These are phyloP conservation scores for Iberis pinnata DNA, from an alignment of 345 rosid genomes.

Conservation along the genomic window DNA sequence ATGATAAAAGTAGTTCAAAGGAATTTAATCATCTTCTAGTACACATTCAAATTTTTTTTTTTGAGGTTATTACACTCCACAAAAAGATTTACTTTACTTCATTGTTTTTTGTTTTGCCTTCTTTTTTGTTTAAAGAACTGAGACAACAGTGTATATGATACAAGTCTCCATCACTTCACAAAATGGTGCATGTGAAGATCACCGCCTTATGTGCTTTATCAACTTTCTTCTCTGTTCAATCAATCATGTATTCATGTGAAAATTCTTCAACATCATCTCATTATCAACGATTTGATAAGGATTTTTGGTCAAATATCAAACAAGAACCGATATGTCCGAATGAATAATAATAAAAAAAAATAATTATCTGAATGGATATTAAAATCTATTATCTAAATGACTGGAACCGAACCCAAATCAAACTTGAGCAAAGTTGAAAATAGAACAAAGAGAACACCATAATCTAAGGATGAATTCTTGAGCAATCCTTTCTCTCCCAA, in stretches of 20 bases:
- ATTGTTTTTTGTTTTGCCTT: conserved; percentile 10
- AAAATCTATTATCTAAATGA: too few species aligned
- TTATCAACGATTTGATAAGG: neutral
- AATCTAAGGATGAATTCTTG: neutral
- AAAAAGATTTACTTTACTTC: neutral
- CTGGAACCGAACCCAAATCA: too few species aligned
- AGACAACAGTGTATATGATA: conserved; percentile 17
- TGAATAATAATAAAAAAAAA: too few species aligned
- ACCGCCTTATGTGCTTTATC: conserved; percentile 55
- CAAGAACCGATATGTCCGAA: too few species aligned
- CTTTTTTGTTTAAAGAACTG: conserved; percentile 39
- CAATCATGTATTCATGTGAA: conserved; percentile 13
- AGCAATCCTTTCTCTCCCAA: conserved; percentile 55
- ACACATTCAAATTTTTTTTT: conserved; percentile 22
- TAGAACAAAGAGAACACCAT: neutral
- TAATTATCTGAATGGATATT: too few species aligned
- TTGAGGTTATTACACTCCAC: conserved; percentile 20
- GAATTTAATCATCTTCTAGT: conserved; percentile 21
- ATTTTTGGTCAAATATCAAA: too few species aligned
- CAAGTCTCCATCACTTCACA: conserved; percentile 42
- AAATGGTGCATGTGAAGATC: conserved; percentile 70
- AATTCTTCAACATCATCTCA: neutral
- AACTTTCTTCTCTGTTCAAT: conserved; percentile 68
- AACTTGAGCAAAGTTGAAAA: neutral
- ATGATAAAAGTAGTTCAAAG: too few species aligned